Evolutionary conservation across 495 filamentous ascomycete species (phyloP), one percentile per base, ranked within the genome.

Genomic region (Sporormia fimetaria): DNA sequence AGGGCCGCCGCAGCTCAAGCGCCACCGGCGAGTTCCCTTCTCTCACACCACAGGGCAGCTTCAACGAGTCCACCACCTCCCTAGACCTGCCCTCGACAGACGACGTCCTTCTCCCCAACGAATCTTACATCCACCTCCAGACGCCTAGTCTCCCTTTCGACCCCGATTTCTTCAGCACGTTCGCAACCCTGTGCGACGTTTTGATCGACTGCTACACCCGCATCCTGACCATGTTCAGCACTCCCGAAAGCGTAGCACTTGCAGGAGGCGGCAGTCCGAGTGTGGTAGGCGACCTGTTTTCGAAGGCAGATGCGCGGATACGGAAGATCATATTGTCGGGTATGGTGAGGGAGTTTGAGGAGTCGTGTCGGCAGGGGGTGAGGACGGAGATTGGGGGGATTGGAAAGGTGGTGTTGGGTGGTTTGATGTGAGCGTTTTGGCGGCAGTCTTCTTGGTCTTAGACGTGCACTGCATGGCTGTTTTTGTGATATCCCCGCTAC

Each of bases 71-170:
- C 1, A 12, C 24, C 12, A n/a, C 28, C 37, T 46, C 29, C 21
- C 60, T 60, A 7, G 73, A 75, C 38, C 18, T 31, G 4, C 25
- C 49, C 11, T 7, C 16, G 4, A 25, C 25, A 6, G 51, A 57
- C n/a, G 32, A 52, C 23, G 42, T 50, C 15, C 49, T 47, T 9
- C 52, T 55, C 3, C 57, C 57, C 0, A 73, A 82, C 11, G 88
- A 94, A 59, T 81, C 87, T 53, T 99, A 95, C 49, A 75, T 76
- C 0, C 78, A 87, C 59, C 75, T 99, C 4, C 66, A 90, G 1
- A 96, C 87, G 3, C 92, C 92, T 0, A 79, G 78, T n/a, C 65
- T 96, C 35, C 90, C 90, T 0, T 99, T 99, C 55, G 90, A 96
- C 34, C 88, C 88, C 7, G 90, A 99, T 61, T 99, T 93, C 56